A percentile compares a stretch with the other conserved stretches of the same genome.
Evolutionary conservation across 2,329 filamentous ascomycete genomes (phyloP).

Genomic region (Apiospora phragmitis): DNA sequence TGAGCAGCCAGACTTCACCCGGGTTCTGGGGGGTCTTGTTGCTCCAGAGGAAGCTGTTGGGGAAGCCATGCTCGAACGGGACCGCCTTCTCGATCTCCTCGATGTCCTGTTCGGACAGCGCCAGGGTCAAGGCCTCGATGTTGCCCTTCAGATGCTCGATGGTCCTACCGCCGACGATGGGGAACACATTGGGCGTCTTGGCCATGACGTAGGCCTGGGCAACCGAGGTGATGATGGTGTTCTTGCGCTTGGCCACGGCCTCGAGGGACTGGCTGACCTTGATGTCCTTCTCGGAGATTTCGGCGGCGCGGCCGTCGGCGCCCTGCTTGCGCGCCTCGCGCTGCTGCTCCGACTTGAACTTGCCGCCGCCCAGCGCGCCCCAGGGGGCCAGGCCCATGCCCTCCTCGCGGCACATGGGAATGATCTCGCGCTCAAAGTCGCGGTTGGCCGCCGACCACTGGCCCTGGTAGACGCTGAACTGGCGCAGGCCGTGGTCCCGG

Average conservation of each 20-base stretch:
- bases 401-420: constrained; percentile 64
- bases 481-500: constrained; percentile 66
- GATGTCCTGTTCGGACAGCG: constrained; percentile 52
- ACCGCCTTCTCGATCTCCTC: constrained; percentile 52
- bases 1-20: constrained; percentile 44
- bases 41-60: constrained; percentile 55
- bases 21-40: constrained; percentile 31
- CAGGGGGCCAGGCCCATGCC: constrained; percentile 63
- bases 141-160: constrained; percentile 54
- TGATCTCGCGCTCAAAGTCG: constrained; percentile 70
- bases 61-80: constrained; percentile 58
- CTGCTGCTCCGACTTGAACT: constrained; percentile 45
- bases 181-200: constrained; percentile 55
- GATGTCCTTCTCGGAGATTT: constrained; percentile 54
- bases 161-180: constrained; percentile 53
- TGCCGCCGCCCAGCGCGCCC: constrained; percentile 57
- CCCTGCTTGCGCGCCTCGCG: constrained; percentile 46
- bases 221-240: constrained; percentile 58
- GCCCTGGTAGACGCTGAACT: constrained; percentile 71
- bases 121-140: constrained; percentile 53
- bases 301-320: constrained; percentile 39
- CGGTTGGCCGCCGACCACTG: constrained; percentile 62
- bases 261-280: constrained; percentile 57
- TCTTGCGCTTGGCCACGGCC: constrained; percentile 56
- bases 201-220: constrained; percentile 52